phyloP scores from a whole-genome alignment of 2,329 filamentous ascomycete genomes.

The Aureobasidium mangrovei region DNA sequence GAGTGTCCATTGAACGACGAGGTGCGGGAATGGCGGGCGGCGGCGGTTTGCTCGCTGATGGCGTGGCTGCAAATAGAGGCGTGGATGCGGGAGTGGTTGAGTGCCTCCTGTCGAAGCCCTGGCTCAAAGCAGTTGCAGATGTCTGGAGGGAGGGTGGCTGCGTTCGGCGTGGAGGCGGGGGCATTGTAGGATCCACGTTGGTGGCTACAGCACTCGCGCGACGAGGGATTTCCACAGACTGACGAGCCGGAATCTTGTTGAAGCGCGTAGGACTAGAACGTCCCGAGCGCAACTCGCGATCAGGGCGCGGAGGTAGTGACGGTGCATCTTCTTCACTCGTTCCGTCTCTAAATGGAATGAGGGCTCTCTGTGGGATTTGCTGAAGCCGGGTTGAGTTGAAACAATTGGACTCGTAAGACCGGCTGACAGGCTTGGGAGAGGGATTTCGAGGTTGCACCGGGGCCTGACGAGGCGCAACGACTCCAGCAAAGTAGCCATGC shows the following conservation, averaged over 20 bases:
- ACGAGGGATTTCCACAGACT: conserved; percentile 10
- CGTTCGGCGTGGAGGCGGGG: conserved; percentile 6
- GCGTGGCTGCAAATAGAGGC: neutral
- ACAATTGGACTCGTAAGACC: neutral
- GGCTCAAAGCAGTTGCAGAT: conserved; percentile 22
- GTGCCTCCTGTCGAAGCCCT: conserved; percentile 21
- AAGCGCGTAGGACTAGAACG: conserved; percentile 21
- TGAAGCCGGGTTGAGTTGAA: neutral
- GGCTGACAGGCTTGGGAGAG: conserved; percentile 8
- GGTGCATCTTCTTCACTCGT: conserved; percentile 21
- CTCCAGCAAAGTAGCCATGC: conserved; percentile 13
- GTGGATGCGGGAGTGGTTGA: conserved; percentile 11
- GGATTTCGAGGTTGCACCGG: neutral
- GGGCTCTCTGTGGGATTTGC: neutral
- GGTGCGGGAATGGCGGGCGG: conserved; percentile 29
- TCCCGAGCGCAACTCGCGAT: conserved; percentile 24
- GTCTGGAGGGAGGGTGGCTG: conserved; percentile 11
- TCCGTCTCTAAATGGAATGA: neutral
- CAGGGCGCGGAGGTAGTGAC: conserved; percentile 25
- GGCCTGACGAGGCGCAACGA: neutral
- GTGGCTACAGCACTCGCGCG: conserved; percentile 6
- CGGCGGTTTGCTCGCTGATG: conserved; percentile 13
- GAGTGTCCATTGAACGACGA: conserved; percentile 19
- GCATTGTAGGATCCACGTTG: neutral
- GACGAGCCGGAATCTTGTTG: conserved; percentile 13